Percentiles rank a stretch among this genome's conserved stretches.
phyloP scores from a whole-genome alignment of 768 basidiomycete genomes.

The Kwoniella mangroviensis region DNA sequence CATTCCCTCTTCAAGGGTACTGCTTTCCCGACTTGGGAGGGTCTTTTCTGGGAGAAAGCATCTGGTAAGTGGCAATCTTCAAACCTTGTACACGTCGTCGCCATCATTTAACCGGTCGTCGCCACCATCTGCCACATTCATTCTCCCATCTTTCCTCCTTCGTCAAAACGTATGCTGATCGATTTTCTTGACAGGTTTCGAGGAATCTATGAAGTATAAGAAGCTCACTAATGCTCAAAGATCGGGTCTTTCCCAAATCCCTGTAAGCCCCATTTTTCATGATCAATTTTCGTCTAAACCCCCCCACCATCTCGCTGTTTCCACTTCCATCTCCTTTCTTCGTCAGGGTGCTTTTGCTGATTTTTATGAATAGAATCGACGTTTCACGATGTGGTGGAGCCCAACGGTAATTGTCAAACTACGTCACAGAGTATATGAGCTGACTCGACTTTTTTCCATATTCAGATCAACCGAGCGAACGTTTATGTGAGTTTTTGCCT shows the following conservation, averaged over 20 bases:
- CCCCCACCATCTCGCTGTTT: neutral
- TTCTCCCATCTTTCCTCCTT: neutral
- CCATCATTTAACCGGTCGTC: neutral
- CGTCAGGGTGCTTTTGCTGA: neutral
- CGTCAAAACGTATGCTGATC: neutral
- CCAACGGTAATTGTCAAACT: conserved; percentile 64
- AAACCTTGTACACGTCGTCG: neutral
- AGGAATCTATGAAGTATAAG: conserved; percentile 63
- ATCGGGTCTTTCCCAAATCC: conserved; percentile 78
- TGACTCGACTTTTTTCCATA: conserved; percentile 1
- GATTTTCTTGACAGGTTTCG: conserved; percentile 67
- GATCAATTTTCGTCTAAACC: neutral
- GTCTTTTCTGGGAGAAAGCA: conserved; percentile 91
- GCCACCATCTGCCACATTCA: neutral
- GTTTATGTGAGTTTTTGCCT: conserved; percentile 60
- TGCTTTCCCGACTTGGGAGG: conserved; percentile 92
- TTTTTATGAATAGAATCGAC: conserved; percentile 68
- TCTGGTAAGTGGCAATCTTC: conserved; percentile 6
- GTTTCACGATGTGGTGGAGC: conserved; percentile 99
- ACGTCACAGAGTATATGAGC: neutral
- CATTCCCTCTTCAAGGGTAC: conserved; percentile 98
- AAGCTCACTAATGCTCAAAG: conserved; percentile 92
- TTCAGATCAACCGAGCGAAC: conserved; percentile 89
- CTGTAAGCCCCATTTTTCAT: conserved; percentile 53
- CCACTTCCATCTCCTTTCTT: neutral